Evolutionary conservation across 2,329 filamentous ascomycete species (phyloP), one percentile per base, ranked within the genome.

Genomic region (Aspergillus novofumigatus): DNA sequence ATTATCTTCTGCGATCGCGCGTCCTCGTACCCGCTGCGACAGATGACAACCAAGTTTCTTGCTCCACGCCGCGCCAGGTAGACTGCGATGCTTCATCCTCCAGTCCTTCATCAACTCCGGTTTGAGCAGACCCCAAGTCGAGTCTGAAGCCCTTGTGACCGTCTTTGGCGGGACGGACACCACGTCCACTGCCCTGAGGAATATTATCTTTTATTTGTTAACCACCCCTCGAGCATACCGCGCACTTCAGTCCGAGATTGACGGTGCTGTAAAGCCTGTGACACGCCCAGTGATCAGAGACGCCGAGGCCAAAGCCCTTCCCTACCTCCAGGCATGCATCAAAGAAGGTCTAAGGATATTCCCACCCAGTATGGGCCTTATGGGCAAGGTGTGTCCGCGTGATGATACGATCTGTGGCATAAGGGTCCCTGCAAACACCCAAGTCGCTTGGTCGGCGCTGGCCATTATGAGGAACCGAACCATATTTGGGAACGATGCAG

Each of bases 11-110:
- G 42, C 5, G 57, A 59, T 4, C 47, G 45, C 7, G 47, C 6
- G 25, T 59, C 58, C 3, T 25, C 42, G 48, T 26, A 54, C 1
- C 53, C 59, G 23, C 57, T 60, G n/a, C 59, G 59, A 8, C 41
- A 58, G 29, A 62, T 42, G 3, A 54, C 53, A 5, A 57, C 44
- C 5, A 62, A 10, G 21, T 56, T 51, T 2, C 50, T 41, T 6
- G 55, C 57, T 3, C 59, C 57, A 17, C 48, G 53, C 25, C 45
- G 26, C 5, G 55, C 59, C 14, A 62, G 41, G 23, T 56, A 52
- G 11, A 54, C 20, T 1, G 59, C 57, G 2, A 62, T 28, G 28
- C 53, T 60, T n/a, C n/a, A 42, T 42, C 41, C 41, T 42, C 41
- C 41, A 42, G 41, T 42, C 41, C 41, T 42, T 42, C 41, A 42